Base-by-base conservation (phyloP, 2,329 filamentous ascomycete genomes). In the Sporothrix euskadiensis region DNA sequence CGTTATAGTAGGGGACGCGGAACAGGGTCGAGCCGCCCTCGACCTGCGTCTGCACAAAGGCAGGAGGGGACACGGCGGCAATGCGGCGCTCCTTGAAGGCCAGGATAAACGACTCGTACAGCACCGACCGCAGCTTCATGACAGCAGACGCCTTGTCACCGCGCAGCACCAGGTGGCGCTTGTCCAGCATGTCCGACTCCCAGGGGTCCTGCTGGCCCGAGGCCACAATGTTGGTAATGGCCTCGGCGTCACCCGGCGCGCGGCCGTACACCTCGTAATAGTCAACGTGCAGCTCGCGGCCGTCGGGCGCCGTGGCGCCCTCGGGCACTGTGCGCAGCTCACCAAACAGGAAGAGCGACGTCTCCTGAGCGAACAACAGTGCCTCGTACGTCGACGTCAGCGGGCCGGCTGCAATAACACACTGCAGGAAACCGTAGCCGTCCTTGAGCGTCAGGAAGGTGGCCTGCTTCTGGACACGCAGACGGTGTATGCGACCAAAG, bases 11-110 rank as follows among this genome's bases (percentile, higher is more conserved):
- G 65, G 80, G 79, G 79, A 97, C 92, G 75, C 89, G 90, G 88
- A 98, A 98, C 52, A 98, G 90, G 3, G 94, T 98, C 78, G 92
- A 89, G 73, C 94, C 94, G 77, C 94, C 94, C 84, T 98, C 94
- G 80, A 97, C 93, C 84, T 98, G 92, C 22, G 95, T 98, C 85
- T 97, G 96, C 74, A 97, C 96, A 82, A 97, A 91, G 44, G 94
- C 94, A 1, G 94, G 94, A 14, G 94, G 94, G 68, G 91, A 92
- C 76, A 97, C 94, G 84, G 97, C 94, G 79, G 91, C 87, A 81
- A 95, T 87, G 76, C 90, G 87, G 78, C 91, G 84, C 81, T 96
- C 92, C 79, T 92, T 89, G 85, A 94, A 97, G 52, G 90, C 88
- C 79, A 89, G 86, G 81, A 91, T 87, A 85, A 98, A 98, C 14